Conservation (phyloP, 1,139 yeast genomes). For the Pichia sp. region DNA sequence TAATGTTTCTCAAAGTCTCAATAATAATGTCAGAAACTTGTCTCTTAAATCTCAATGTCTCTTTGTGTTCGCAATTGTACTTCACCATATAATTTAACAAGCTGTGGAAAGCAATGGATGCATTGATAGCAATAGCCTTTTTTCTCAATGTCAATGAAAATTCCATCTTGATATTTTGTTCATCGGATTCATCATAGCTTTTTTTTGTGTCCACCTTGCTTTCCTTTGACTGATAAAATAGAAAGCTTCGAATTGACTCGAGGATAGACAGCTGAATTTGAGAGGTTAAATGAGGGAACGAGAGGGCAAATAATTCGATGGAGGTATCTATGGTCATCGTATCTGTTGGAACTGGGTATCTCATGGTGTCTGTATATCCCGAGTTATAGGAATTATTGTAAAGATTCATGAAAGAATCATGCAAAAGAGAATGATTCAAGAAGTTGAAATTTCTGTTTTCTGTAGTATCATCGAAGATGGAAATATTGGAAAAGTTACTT, state of each 20-base stretch:
- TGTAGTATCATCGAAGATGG: slow-evolving; percentile 32
- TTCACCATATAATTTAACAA: slow-evolving; percentile 34
- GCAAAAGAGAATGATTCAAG: slow-evolving; percentile 31
- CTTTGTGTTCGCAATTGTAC: slow-evolving; percentile 21
- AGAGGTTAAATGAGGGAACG: slow-evolving; percentile 67
- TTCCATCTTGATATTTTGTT: slow-evolving; percentile 9
- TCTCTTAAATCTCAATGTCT: slow-evolving; percentile 30
- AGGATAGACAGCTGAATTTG: slow-evolving; percentile 82
- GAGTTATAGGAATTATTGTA: slow-evolving; percentile 17
- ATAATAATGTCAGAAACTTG: slow-evolving; percentile 44
- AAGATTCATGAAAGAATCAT: slow-evolving; percentile 32
- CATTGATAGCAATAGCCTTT: slow-evolving; percentile 52
- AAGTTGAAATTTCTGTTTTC: slow-evolving; percentile 28
- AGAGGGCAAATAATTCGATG: slow-evolving; percentile 63
- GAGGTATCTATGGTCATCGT: slow-evolving; percentile 69
- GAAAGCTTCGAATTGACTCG: slow-evolving; percentile 64
- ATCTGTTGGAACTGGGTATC: slow-evolving; percentile 25
- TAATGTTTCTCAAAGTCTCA: slow-evolving; percentile 49
- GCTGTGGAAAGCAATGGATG: slow-evolving; percentile 58
- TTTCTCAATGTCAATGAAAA: slow-evolving; percentile 27
- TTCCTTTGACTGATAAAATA: slow-evolving; percentile 31
- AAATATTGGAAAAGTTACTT: slow-evolving; percentile 27
- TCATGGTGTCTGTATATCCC: slow-evolving; percentile 24
- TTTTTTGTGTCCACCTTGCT: slow-evolving; percentile 9
- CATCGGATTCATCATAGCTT: slow-evolving; percentile 6